A percentile compares a stretch with the other conserved stretches of the same genome.
phyloP scores from a whole-genome alignment of 2,329 filamentous ascomycete genomes.

The Pyrenochaeta sp. region DNA sequence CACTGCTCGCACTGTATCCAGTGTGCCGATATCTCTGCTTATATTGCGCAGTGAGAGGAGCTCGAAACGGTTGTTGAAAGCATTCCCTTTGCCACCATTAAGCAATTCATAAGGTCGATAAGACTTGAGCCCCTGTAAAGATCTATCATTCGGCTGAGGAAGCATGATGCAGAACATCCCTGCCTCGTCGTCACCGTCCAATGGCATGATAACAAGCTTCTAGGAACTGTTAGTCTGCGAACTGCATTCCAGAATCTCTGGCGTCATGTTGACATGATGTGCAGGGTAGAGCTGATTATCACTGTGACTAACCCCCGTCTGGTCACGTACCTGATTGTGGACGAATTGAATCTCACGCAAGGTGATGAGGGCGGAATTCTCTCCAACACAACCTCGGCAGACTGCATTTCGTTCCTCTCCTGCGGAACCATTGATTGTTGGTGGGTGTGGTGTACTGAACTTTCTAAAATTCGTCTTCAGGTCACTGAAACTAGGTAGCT shows the following conservation, averaged over 20 bases:
- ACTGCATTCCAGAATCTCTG: not conserved
- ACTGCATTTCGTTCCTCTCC: slow-evolving; percentile 19
- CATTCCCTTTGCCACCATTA: slow-evolving; percentile 1
- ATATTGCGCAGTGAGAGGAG: slow-evolving; percentile 22
- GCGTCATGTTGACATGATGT: not conserved
- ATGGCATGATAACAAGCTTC: slow-evolving; percentile 29
- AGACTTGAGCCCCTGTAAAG: slow-evolving; percentile 15
- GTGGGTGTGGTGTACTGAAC: slow-evolving; percentile 17
- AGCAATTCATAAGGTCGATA: slow-evolving; percentile 24
- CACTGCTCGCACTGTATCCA: slow-evolving; percentile 5
- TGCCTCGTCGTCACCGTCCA: slow-evolving; percentile 19
- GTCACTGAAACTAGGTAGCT: slow-evolving; percentile 19
- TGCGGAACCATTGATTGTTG: slow-evolving; percentile 1
- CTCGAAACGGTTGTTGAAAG: slow-evolving; percentile 22
- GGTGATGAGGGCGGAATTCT: slow-evolving; percentile 16
- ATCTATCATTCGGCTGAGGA: slow-evolving; percentile 22
- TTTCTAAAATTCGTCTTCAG: slow-evolving; percentile 18
- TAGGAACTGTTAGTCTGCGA: slow-evolving; percentile 8
- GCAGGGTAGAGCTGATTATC: not conserved
- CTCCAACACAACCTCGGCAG: slow-evolving; percentile 28
- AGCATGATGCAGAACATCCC: slow-evolving; percentile 31
- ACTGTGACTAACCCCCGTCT: not conserved
- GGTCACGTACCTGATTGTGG: slow-evolving; percentile 15
- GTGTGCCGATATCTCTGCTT: slow-evolving; percentile 3
- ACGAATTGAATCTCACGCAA: slow-evolving; percentile 24